Evolutionary conservation across 2,329 filamentous ascomycete genomes (phyloP), one percentile per base, ranked within the genome.

Genomic region (Fusarium neocosmosporiellum): DNA sequence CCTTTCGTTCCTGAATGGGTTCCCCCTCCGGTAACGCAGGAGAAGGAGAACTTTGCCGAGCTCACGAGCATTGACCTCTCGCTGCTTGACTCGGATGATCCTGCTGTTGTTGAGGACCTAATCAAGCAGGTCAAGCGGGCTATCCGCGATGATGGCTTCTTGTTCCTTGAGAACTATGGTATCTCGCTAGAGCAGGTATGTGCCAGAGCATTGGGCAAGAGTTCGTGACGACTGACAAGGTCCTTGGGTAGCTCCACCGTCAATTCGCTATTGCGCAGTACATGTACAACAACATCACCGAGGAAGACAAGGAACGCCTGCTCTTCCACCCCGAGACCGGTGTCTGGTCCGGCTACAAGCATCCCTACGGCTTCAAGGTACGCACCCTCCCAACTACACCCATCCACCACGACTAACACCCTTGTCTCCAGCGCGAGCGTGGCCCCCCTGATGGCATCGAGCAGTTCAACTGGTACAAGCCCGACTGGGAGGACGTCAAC

Each of bases 401-500:
- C 16, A 27, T 18, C 4, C 13, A 24, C 7, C 5, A 13, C 3
- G 4, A 24, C 10, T 77, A 65, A 63, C 57, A 39, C 1, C 1
- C 3, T 9, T 2, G 2, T 4, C 2, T 4, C 27, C 61, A 84
- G 82, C 83, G 85, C 53, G 77, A 84, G 41, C 81, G 80, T 2
- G 85, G 84, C 2, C 73, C 80, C 14, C 75, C 81, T 18, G 86
- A 88, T 72, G 86, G 86, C 4, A 88, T 88, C 62, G 86, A 88
- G 70, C 86, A 88, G 67, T 88, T 88, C 78, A 88, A 88, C 78
- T 88, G 83, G 82, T 88, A 88, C 78, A 83, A 80, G 27, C 76
- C 76, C 1, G 85, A 88, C 54, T 87, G 84, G 82, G 78, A 83
- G 66, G 78, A 84, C 65, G 70, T 78, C 24, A 75, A 81, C 24